These are phyloP conservation scores for Rhodotorula sp. DNA, from an alignment of 1,284 basidiomycete species.

Conservation along the genomic window DNA sequence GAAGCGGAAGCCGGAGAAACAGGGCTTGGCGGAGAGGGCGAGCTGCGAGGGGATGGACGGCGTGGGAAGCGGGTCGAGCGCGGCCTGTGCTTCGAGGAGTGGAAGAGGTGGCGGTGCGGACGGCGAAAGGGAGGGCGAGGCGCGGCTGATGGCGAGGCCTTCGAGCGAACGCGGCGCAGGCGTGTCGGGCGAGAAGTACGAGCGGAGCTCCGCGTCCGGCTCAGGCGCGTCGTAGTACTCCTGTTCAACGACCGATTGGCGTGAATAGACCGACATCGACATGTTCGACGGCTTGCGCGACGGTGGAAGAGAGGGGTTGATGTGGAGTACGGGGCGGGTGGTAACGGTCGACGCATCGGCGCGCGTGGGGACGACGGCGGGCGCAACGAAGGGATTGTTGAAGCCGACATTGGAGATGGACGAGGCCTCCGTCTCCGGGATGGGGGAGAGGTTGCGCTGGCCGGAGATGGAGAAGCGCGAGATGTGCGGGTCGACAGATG, in stretches of 20 bases:
- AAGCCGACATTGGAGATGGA: not conserved
- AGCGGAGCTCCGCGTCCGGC: not conserved
- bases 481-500: too few relatives aligned
- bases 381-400: not conserved
- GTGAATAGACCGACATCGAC: conserved; percentile 23
- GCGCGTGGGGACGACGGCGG: not conserved
- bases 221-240: not conserved
- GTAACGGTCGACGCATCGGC: not conserved
- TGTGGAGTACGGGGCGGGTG: conserved; percentile 7
- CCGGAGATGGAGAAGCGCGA: not conserved
- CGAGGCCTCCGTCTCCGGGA: not conserved
- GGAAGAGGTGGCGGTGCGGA: not conserved
- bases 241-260: not conserved
- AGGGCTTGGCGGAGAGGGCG: conserved; percentile 1
- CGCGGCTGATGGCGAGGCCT: conserved; percentile 11
- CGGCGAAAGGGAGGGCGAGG: not conserved
- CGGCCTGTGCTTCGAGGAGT: too few relatives aligned
- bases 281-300: not conserved
- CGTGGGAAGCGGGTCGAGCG: not conserved
- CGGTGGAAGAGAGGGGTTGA: not conserved
- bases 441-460: not conserved
- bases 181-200: conserved; percentile 24
- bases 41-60: not conserved
- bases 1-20: conserved; percentile 3
- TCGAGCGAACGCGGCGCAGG: conserved; percentile 8